Base-by-base conservation (phyloP, 1,284 basidiomycete genomes). In the Apiotrichum akiyoshidainum region DNA sequence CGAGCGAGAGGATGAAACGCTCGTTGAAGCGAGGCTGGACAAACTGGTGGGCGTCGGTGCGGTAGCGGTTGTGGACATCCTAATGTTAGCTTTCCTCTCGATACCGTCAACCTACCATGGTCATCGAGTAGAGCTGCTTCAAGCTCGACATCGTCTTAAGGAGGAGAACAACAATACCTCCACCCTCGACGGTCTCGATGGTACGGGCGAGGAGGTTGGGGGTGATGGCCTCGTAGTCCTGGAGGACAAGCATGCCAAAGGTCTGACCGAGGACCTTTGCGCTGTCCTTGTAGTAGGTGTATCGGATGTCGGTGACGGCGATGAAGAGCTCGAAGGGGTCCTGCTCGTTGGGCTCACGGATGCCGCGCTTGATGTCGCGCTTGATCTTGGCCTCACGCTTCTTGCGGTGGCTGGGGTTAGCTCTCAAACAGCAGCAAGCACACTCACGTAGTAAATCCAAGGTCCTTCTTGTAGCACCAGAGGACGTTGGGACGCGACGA, bases 281-380 rank as follows among this genome's bases (percentile, higher is more conserved):
- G 0, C 92, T 92, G 71, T 97, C 93, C 75, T 95, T 96, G 81
- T 96, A 90, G 79, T 89, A 88, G 84, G 89, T 91, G 81, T 99
- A 99, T 63, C 95, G 87, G 60, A 99, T 98, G 75, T 99, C 95
- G 10, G 96, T 99, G n/a, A 98, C 92, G 4, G 91, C 90, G 26
- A 99, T 88, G 72, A 99, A 99, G 55, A 99, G 90, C 80, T 99
- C 96, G 72, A 99, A 99, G 1, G 96, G 95, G 74, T 92, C 87
- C 74, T 95, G 92, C 59, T 98, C 92, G 72, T 95, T 95, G 26
- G 90, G 87, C 70, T 99, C 95, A 22, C 95, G 84, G 49, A 94
- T 85, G 9, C 95, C 94, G 33, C 92, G 85, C 79, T 97, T 96
- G 42, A 95, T 87, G 73, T 97, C 92, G 59, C 90, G 82, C 78